A percentile compares a stretch with the other conserved stretches of the same genome.
These are phyloP conservation scores for Wickerhamomyces bovis DNA, from an alignment of 805 yeast genomes.

Conservation along the genomic window DNA sequence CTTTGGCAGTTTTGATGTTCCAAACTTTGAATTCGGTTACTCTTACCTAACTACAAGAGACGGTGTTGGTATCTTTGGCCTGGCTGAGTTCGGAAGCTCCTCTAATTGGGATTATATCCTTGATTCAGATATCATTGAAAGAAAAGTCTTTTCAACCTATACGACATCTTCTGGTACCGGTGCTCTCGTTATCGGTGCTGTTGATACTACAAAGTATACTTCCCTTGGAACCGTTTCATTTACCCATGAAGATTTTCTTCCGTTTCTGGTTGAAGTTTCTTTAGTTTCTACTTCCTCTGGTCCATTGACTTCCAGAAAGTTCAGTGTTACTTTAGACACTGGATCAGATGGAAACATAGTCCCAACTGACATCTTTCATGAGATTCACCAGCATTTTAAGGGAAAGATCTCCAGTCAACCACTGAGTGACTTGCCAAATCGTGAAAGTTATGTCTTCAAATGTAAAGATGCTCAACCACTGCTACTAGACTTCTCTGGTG, in stretches of 20 bases:
- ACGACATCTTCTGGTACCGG: constrained; percentile 7
- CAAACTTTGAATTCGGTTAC: constrained; percentile 1
- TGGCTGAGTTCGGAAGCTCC: constrained; percentile 3
- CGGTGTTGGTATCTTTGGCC: constrained; percentile 9
- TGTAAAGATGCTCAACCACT: constrained; percentile 14
- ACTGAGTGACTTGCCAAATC: constrained; percentile 22
- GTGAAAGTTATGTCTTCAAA: constrained; percentile 30
- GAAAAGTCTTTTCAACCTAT: constrained; percentile 10
- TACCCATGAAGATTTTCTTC: background rate
- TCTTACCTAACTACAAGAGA: constrained; percentile 2
- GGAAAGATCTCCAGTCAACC: constrained; percentile 5
- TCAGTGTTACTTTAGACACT: constrained; percentile 10
- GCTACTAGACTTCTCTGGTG: constrained; percentile 14
- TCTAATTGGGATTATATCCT: constrained; percentile 1
- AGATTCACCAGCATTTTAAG: constrained; percentile 13
- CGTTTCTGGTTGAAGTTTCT: constrained; percentile 4
- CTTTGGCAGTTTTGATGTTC: constrained; percentile 5
- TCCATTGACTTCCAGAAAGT: constrained; percentile 1
- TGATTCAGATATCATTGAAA: constrained; percentile 2
- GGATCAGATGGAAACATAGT: constrained; percentile 12
- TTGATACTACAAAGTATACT: constrained; percentile 12
- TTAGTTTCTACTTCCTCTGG: constrained; percentile 14
- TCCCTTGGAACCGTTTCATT: constrained; percentile 14
- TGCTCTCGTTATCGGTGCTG: constrained; percentile 19
- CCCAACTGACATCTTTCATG: constrained; percentile 7